Conservation (phyloP, 257 asterid species). For the Nicotiana paniculata region DNA sequence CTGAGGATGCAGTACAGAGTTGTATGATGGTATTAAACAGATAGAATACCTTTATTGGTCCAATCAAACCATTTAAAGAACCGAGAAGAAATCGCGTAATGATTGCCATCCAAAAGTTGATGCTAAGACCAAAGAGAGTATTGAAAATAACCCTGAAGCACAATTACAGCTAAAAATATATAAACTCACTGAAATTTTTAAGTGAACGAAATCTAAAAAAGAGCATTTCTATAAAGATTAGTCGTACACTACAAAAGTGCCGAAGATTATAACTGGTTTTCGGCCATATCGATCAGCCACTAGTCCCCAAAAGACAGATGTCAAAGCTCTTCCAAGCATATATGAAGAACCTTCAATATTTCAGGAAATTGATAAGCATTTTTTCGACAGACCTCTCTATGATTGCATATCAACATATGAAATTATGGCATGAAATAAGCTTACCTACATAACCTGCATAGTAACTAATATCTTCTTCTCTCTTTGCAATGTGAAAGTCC, state of each 20-base stretch:
- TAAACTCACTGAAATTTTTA: background rate
- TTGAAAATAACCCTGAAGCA: conserved; percentile 66
- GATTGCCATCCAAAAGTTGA: conserved; percentile 77
- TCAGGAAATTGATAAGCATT: background rate
- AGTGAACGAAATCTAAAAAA: background rate
- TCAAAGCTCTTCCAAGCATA: conserved; percentile 65
- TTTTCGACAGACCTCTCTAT: background rate
- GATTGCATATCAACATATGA: background rate
- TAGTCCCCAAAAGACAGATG: conserved; percentile 60
- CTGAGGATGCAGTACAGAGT: background rate
- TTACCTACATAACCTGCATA: conserved; percentile 67
- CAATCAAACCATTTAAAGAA: conserved; percentile 62
- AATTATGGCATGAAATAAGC: conserved; percentile 4
- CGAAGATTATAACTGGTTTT: conserved; percentile 62
- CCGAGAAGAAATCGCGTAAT: conserved; percentile 72
- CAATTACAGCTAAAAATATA: background rate
- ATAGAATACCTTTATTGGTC: conserved; percentile 60
- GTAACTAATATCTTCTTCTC: conserved; percentile 63
- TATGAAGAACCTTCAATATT: conserved; percentile 43
- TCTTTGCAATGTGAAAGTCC: conserved; percentile 50
- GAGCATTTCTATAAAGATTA: conserved; percentile 25
- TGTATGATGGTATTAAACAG: background rate
- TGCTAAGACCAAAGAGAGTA: conserved; percentile 76
- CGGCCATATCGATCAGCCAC: conserved; percentile 70
- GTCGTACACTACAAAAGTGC: conserved; percentile 46